A percentile compares a stretch with the other conserved stretches of the same genome.
phyloP scores from a whole-genome alignment of 768 basidiomycete species.

The Hydnum rufescens region DNA sequence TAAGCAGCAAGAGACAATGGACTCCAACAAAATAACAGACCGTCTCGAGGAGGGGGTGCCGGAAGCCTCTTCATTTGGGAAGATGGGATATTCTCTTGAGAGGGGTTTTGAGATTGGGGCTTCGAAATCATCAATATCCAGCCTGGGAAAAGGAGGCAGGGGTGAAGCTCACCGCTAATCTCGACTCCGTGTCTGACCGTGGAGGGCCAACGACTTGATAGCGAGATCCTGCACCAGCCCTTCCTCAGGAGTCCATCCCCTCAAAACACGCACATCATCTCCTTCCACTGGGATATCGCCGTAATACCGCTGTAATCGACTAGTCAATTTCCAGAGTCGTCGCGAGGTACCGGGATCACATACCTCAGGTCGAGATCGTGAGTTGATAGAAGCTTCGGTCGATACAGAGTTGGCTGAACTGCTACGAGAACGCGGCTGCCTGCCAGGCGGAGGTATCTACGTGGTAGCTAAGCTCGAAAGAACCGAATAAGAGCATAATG shows the following conservation, averaged over 20 bases:
- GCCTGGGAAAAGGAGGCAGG: not conserved
- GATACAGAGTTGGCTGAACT: not conserved
- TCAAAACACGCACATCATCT: not conserved
- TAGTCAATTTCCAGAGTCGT: not conserved
- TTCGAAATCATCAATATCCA: not conserved
- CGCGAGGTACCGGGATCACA: not conserved
- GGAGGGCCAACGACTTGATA: not conserved
- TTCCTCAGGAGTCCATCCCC: not conserved
- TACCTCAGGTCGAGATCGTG: not conserved
- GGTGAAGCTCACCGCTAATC: no score
- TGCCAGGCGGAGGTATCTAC: not conserved
- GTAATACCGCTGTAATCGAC: not conserved
- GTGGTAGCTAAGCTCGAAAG: not conserved
- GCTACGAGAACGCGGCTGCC: not conserved
- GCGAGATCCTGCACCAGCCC: not conserved
- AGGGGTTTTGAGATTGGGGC: not conserved
- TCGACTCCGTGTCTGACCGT: no score
- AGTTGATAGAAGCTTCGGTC: not conserved
- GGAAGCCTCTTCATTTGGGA: no score
- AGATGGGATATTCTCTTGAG: not conserved
- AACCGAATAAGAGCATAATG: not conserved
- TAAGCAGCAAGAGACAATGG: no score
- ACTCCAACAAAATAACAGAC: no score
- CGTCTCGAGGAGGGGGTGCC: no score
- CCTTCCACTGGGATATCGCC: slow-evolving; percentile 1